Percentiles rank a stretch among this genome's conserved stretches.
Conservation (phyloP, 2,329 filamentous ascomycete species). For the Pyrenochaeta sp. region DNA sequence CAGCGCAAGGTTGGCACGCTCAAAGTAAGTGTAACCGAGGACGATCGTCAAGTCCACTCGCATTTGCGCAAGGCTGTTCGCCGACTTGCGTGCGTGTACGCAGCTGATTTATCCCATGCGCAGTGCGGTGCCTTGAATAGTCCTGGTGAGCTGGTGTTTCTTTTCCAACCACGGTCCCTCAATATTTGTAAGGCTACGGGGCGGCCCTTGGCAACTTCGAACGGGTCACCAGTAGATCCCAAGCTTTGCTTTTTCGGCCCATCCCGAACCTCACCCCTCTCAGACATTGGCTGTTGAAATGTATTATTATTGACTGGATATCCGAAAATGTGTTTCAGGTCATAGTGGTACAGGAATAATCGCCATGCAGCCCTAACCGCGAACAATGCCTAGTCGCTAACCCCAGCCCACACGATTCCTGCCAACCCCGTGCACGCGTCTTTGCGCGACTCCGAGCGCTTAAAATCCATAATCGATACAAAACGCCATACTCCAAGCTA, state of each 20-base stretch:
- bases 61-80: background rate
- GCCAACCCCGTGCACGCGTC: slow-evolving; percentile 10
- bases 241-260: background rate
- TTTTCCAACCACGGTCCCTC: background rate
- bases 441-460: slow-evolving; percentile 11
- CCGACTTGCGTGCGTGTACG: background rate
- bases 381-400: slow-evolving; percentile 17
- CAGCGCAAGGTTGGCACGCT: slow-evolving; percentile 9
- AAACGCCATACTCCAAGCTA: slow-evolving; percentile 34
- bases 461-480: slow-evolving; percentile 21
- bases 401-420: slow-evolving; percentile 21
- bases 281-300: background rate
- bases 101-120: background rate
- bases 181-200: background rate
- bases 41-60: background rate
- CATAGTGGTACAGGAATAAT: background rate
- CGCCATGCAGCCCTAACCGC: slow-evolving; percentile 14
- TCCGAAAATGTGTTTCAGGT: background rate
- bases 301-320: background rate
- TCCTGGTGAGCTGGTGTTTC: background rate
- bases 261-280: background rate
- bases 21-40: slow-evolving; percentile 6
- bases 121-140: background rate
- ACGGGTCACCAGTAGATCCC: background rate
- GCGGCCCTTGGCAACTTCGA: background rate